phyloP scores from a whole-genome alignment of 2,329 filamentous ascomycete species.

The Alternaria novae-zelandiae region DNA sequence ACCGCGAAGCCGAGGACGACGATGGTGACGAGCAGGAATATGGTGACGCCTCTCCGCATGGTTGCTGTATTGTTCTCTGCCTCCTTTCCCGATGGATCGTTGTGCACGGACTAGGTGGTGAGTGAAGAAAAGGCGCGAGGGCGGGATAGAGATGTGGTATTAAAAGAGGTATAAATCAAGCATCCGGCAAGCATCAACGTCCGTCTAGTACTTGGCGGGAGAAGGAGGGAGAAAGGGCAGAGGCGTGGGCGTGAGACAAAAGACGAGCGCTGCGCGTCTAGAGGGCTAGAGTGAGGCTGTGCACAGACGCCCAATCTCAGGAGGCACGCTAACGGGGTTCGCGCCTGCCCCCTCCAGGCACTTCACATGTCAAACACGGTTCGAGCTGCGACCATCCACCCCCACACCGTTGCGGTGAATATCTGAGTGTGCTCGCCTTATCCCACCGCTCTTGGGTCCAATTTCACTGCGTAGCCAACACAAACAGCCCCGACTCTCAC shows the following conservation, averaged over 20 bases:
- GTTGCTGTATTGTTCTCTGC: slow-evolving; percentile 32
- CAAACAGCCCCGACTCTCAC: slow-evolving; percentile 9
- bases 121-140: slow-evolving; percentile 8
- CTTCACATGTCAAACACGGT: slow-evolving; percentile 18
- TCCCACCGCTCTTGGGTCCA: slow-evolving; percentile 1
- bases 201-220: slow-evolving; percentile 19
- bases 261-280: slow-evolving; percentile 18
- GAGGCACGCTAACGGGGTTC: neutral
- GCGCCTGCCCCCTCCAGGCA: neutral
- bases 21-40: slow-evolving; percentile 70
- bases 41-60: slow-evolving; percentile 66
- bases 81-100: slow-evolving; percentile 30
- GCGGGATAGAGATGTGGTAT: slow-evolving; percentile 12
- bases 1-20: slow-evolving; percentile 69
- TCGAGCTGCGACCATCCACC: neutral
- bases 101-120: slow-evolving; percentile 1
- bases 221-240: slow-evolving; percentile 18
- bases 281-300: slow-evolving; percentile 18
- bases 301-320: slow-evolving; percentile 25
- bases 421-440: neutral
- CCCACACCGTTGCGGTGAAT: neutral
- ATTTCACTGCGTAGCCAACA: neutral
- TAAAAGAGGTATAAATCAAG: slow-evolving; percentile 15
- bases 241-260: slow-evolving; percentile 13
- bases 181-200: slow-evolving; percentile 17